Percentiles rank a stretch among this genome's conserved stretches.
phyloP scores from a whole-genome alignment of 2,329 filamentous ascomycete genomes.

The Penicillium paneum region DNA sequence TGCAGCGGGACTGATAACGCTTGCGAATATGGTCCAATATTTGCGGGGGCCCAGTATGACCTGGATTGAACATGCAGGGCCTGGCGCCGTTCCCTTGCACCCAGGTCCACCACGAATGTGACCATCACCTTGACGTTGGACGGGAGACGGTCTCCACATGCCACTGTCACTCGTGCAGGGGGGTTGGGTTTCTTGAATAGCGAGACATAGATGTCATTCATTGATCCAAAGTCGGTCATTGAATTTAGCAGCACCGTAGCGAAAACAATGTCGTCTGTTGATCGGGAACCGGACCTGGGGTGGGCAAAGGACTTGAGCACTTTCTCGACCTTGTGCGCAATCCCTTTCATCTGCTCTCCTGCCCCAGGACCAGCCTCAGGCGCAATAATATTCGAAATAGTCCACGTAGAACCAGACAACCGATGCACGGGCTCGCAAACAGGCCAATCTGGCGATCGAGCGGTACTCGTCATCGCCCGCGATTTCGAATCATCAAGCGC shows the following conservation, averaged over 20 bases:
- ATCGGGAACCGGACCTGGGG: constrained; percentile 11
- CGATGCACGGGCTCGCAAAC: constrained; percentile 18
- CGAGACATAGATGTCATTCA: constrained; percentile 73
- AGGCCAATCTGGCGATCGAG: constrained; percentile 5
- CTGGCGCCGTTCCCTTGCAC: constrained; percentile 32
- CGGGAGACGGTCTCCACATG: constrained; percentile 67
- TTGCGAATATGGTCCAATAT: constrained; percentile 96
- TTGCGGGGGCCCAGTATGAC: constrained; percentile 96
- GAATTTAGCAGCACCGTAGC: constrained; percentile 67
- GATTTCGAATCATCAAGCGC: background rate
- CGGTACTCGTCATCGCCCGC: background rate
- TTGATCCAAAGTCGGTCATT: constrained; percentile 72
- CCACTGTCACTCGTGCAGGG: constrained; percentile 78
- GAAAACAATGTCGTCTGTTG: constrained; percentile 44
- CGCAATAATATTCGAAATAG: constrained; percentile 39
- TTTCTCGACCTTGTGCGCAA: constrained; percentile 25
- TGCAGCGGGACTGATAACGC: constrained; percentile 54
- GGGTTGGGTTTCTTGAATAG: constrained; percentile 78
- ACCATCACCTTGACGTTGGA: constrained; percentile 59
- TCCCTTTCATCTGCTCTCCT: constrained; percentile 41
- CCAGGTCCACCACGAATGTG: constrained; percentile 48
- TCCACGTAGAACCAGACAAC: constrained; percentile 29
- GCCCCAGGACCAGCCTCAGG: constrained; percentile 40
- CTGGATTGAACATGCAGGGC: constrained; percentile 85
- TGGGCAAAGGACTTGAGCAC: constrained; percentile 6